phyloP scores from a whole-genome alignment of 805 yeast species.

The Cyberlindnera misumaiensis region DNA sequence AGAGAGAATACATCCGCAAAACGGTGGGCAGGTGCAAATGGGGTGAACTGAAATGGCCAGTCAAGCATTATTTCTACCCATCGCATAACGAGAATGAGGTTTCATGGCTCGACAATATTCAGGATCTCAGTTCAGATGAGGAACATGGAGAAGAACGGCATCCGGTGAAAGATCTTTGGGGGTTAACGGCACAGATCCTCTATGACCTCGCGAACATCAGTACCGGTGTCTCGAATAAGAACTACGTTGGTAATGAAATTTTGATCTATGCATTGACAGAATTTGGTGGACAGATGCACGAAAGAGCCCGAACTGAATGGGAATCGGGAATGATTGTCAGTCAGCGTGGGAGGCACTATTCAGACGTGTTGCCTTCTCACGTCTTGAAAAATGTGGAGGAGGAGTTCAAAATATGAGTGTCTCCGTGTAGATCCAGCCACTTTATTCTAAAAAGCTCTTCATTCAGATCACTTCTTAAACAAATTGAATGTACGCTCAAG shows the following conservation, averaged over 20 bases:
- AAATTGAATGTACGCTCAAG: too few relatives aligned
- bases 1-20: slow-evolving; percentile 27
- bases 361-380: slow-evolving; percentile 28
- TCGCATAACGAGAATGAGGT: slow-evolving; percentile 48
- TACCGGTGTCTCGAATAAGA: slow-evolving; percentile 26
- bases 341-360: slow-evolving; percentile 21
- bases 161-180: slow-evolving; percentile 69
- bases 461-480: neutral
- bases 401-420: slow-evolving; percentile 13
- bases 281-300: slow-evolving; percentile 47
- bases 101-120: slow-evolving; percentile 55
- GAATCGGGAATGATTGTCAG: slow-evolving; percentile 47
- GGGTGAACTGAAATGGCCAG: slow-evolving; percentile 68
- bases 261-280: slow-evolving; percentile 50
- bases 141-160: slow-evolving; percentile 27
- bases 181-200: slow-evolving; percentile 72
- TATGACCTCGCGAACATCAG: slow-evolving; percentile 59
- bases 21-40: slow-evolving; percentile 39
- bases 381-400: slow-evolving; percentile 13
- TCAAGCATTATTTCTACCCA: slow-evolving; percentile 57
- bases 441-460: neutral
- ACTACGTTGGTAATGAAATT: slow-evolving; percentile 56
- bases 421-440: neutral
- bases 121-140: slow-evolving; percentile 52
- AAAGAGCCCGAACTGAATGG: slow-evolving; percentile 41